Evolutionary conservation across 169 alveolate species (phyloP).

Genomic region (Cryptosporidium viatorum): DNA sequence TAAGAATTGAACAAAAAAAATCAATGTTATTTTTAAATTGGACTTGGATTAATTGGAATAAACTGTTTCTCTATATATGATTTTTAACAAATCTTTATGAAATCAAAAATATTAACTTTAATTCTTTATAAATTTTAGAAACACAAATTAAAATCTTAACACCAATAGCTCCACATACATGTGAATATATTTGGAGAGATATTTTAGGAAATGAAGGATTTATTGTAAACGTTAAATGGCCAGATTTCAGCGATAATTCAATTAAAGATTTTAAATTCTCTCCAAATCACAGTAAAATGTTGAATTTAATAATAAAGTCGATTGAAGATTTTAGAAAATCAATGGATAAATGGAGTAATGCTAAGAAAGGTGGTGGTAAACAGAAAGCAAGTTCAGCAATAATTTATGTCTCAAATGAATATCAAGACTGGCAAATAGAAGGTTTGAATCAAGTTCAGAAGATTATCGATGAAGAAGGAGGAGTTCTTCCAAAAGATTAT

Average conservation of each 20-base stretch:
- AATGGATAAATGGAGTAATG: constrained; percentile 59
- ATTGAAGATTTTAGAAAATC: constrained; percentile 63
- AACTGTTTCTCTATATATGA: neutral
- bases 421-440: constrained; percentile 66
- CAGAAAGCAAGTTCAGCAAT: constrained; percentile 16
- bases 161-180: constrained; percentile 92
- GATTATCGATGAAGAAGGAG: constrained; percentile 39
- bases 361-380: constrained; percentile 17
- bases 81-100: neutral
- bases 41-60: neutral
- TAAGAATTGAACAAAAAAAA: neutral
- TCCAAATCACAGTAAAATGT: constrained; percentile 32
- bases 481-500: constrained; percentile 61
- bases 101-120: neutral
- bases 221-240: constrained; percentile 86
- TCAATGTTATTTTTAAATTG: neutral
- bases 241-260: constrained; percentile 76
- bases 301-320: constrained; percentile 40
- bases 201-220: constrained; percentile 82
- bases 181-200: constrained; percentile 91
- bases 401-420: constrained; percentile 56
- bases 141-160: constrained; percentile 84
- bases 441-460: constrained; percentile 55
- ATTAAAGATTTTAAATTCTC: constrained; percentile 8
- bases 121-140: constrained; percentile 77